Conservation (phyloP, 1,284 basidiomycete genomes). For the Ganoderma leucocontextum region DNA sequence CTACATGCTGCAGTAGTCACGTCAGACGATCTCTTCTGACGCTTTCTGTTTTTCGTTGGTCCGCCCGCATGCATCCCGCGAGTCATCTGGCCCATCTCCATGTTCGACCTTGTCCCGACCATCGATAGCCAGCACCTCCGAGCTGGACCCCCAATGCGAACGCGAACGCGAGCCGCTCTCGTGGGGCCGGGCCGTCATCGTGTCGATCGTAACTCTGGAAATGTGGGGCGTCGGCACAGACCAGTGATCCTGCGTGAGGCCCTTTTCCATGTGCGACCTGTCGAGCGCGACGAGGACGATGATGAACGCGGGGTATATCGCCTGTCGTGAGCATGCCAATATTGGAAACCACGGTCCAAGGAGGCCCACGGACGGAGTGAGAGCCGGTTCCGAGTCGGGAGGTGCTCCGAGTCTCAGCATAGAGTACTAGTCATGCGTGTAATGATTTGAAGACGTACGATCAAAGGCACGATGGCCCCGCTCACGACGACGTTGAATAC, state of each 20-base stretch:
- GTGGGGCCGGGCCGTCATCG: neutral
- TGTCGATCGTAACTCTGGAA: neutral
- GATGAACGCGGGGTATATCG: neutral
- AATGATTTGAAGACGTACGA: neutral
- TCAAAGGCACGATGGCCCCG: neutral
- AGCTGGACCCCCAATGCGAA: neutral
- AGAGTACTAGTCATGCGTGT: too few relatives aligned
- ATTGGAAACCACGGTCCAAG: too few relatives aligned
- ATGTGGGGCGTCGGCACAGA: neutral
- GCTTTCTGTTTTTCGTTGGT: neutral
- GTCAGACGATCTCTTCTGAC: too few relatives aligned
- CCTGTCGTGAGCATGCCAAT: neutral
- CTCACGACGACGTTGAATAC: neutral
- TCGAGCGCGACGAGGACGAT: neutral
- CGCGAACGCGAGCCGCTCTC: neutral
- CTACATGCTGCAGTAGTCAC: too few relatives aligned
- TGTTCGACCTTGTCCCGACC: neutral
- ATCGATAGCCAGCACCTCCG: neutral
- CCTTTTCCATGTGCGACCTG: neutral
- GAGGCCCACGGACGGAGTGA: too few relatives aligned
- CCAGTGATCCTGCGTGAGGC: neutral
- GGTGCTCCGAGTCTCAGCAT: too few relatives aligned
- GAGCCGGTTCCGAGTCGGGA: too few relatives aligned
- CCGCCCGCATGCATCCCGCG: too few relatives aligned
- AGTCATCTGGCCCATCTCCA: too few relatives aligned